Percentiles rank a stretch among this genome's conserved stretches.
Conservation (phyloP, 23 red algal species). For the Gracilariopsis chorda region DNA sequence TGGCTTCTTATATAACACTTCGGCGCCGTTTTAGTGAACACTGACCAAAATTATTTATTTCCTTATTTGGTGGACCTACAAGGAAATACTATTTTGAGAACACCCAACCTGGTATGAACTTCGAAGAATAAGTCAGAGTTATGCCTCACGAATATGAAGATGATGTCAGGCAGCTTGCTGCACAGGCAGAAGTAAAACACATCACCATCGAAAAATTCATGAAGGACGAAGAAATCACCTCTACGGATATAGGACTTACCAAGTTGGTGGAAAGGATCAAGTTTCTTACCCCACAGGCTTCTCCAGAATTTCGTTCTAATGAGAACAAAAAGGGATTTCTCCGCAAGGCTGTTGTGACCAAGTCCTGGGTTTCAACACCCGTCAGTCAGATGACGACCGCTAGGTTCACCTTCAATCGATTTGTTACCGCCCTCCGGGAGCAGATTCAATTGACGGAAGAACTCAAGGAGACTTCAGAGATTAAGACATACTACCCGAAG, state of each 20-base stretch:
- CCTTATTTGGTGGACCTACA: not conserved
- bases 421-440: slow-evolving; percentile 27
- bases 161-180: not conserved
- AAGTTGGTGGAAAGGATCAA: not conserved
- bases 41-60: not conserved
- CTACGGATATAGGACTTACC: not conserved
- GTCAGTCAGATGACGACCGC: slow-evolving; percentile 14
- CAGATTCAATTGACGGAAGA: not conserved
- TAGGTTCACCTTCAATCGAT: slow-evolving; percentile 17
- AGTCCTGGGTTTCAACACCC: not conserved
- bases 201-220: not conserved
- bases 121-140: not conserved
- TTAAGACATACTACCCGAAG: too few relatives aligned
- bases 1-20: too few relatives aligned
- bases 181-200: not conserved
- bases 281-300: not conserved
- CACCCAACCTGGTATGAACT: not conserved
- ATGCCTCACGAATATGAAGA: not conserved
- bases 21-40: too few relatives aligned
- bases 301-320: not conserved
- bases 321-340: slow-evolving; percentile 7
- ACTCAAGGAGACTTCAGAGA: too few relatives aligned
- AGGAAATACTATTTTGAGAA: slow-evolving; percentile 1
- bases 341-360: not conserved
- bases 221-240: not conserved